Conservation (phyloP, 1,284 basidiomycete species). For the Microstroma glucosiphilum region DNA sequence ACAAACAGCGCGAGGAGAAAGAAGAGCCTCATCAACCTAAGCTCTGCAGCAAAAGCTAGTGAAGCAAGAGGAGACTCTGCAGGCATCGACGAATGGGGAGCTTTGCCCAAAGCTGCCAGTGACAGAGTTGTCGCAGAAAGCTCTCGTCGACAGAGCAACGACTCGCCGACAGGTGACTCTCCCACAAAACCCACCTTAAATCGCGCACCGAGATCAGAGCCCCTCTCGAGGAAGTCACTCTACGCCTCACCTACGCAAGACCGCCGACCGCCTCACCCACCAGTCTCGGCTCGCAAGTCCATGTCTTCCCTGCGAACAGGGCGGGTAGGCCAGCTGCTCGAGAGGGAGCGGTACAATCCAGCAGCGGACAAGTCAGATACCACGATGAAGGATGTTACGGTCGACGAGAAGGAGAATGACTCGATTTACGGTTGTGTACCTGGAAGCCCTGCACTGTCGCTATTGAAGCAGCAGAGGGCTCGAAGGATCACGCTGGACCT, state of each 20-base stretch:
- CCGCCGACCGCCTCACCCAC: background rate
- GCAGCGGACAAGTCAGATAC: background rate
- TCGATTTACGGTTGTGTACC: too few species aligned
- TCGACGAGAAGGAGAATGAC: slow-evolving; percentile 6
- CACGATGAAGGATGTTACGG: slow-evolving; percentile 3
- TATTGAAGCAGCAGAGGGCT: background rate
- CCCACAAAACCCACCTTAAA: too few species aligned
- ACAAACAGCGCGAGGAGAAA: background rate
- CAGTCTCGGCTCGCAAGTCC: background rate
- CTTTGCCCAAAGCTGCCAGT: too few species aligned
- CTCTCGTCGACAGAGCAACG: too few species aligned
- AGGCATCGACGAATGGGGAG: too few species aligned
- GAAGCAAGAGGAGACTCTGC: too few species aligned
- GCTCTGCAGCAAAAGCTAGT: too few species aligned
- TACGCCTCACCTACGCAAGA: background rate
- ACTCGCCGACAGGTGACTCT: too few species aligned
- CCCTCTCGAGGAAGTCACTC: too few species aligned
- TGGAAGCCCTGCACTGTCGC: background rate
- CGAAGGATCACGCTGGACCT: background rate
- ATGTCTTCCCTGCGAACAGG: background rate
- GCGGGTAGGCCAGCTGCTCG: background rate
- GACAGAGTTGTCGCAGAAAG: too few species aligned
- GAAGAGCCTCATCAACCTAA: too few species aligned
- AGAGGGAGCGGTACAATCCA: slow-evolving; percentile 2
- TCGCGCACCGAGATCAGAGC: too few species aligned